These are phyloP conservation scores for Fusarium dimerum DNA, from an alignment of 2,329 filamentous ascomycete genomes.

Conservation along the genomic window DNA sequence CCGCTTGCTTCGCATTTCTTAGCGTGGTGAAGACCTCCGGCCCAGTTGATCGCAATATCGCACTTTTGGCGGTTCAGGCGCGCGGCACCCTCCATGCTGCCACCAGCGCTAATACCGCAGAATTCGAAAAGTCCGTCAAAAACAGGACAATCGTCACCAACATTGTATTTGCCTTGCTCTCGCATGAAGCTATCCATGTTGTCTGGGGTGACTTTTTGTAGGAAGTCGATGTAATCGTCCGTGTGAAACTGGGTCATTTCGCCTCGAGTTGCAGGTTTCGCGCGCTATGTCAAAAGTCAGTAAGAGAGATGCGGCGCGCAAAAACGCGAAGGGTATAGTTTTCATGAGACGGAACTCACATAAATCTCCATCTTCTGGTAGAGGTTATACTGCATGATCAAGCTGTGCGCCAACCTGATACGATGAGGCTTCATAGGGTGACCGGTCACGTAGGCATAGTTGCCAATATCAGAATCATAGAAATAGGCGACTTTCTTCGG, in stretches of 20 bases:
- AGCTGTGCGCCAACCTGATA: constrained; percentile 88
- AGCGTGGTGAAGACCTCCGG: constrained; percentile 92
- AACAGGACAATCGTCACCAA: constrained; percentile 94
- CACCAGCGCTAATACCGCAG: constrained; percentile 90
- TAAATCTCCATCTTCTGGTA: constrained; percentile 98
- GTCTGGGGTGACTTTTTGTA: constrained; percentile 93
- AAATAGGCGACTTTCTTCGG: constrained; percentile 93
- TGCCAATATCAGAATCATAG: constrained; percentile 97
- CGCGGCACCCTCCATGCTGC: constrained; percentile 89
- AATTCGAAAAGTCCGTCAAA: constrained; percentile 98
- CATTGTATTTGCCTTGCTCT: constrained; percentile 92
- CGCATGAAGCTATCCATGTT: constrained; percentile 95
- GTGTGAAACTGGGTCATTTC: constrained; percentile 96
- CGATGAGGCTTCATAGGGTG: constrained; percentile 99
- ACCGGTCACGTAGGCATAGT: constrained; percentile 94
- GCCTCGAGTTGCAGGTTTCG: constrained; percentile 82
- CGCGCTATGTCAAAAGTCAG: constrained; percentile 58
- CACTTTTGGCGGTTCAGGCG: constrained; percentile 89
- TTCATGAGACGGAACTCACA: constrained; percentile 53
- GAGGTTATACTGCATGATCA: constrained; percentile 94
- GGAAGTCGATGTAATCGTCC: constrained; percentile 92
- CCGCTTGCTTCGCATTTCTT: constrained; percentile 96
- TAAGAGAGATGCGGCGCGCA: not conserved
- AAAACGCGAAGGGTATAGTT: not conserved
- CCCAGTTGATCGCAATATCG: constrained; percentile 98